Conservation (phyloP, 1,139 yeast species). For the Yamadazyma diospyri region DNA sequence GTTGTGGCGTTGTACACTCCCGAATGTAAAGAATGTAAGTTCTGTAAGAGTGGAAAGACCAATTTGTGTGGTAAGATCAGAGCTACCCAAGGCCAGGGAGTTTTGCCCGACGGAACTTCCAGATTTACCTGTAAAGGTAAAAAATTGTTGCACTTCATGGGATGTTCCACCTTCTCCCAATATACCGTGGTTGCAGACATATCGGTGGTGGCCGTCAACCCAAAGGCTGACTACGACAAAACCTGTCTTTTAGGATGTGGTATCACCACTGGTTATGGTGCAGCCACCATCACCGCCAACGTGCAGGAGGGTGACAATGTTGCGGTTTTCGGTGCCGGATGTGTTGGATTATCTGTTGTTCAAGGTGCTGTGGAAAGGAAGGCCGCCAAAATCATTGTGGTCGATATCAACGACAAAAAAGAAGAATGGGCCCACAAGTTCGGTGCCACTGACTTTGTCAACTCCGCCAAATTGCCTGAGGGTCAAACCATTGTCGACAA, state of each 20-base stretch:
- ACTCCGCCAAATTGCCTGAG: conserved; percentile 71
- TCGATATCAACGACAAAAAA: conserved; percentile 83
- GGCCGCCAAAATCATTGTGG: conserved; percentile 79
- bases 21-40: conserved; percentile 92
- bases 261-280: conserved; percentile 97
- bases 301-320: conserved; percentile 90
- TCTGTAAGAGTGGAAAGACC: conserved; percentile 93
- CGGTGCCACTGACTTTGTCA: conserved; percentile 94
- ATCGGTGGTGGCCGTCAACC: conserved; percentile 91
- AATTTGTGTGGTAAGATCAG: conserved; percentile 89
- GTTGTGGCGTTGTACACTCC: conserved; percentile 94
- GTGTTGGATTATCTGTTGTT: conserved; percentile 92
- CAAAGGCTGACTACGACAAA: conserved; percentile 77
- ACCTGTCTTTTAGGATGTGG: conserved; percentile 97
- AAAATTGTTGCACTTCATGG: conserved; percentile 89
- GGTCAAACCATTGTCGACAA: conserved; percentile 79
- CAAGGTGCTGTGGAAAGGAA: conserved; percentile 88
- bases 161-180: conserved; percentile 94
- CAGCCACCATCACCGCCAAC: conserved; percentile 91
- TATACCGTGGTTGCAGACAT: conserved; percentile 98
- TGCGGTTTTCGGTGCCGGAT: conserved; percentile 96
- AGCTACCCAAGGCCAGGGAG: conserved; percentile 41
- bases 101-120: conserved; percentile 84
- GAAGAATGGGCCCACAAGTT: conserved; percentile 82
- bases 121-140: conserved; percentile 86